These are phyloP conservation scores for Syncephalastrum sp. DNA, from an alignment of 371 early-diverging fungal genomes.

Conservation along the genomic window DNA sequence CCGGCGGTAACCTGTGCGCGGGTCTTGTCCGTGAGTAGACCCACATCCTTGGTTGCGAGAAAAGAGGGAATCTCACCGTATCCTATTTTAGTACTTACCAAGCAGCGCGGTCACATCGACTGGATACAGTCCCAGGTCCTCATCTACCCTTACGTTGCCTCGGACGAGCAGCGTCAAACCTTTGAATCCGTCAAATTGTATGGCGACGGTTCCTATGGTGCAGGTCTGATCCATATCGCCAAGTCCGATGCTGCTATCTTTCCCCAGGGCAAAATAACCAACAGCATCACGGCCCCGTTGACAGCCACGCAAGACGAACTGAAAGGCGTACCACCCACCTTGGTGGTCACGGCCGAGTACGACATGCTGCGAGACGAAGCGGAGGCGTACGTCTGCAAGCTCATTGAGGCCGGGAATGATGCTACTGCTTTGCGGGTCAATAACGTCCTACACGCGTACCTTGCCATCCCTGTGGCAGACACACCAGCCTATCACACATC, in stretches of 20 bases:
- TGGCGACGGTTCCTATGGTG: conserved; percentile 1
- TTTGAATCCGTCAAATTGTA: conserved; percentile 7
- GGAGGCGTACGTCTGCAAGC: conserved; percentile 21
- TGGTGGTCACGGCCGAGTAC: conserved; percentile 30
- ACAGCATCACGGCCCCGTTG: conserved; percentile 16
- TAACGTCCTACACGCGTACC: too few species aligned
- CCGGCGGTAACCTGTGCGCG: conserved; percentile 17
- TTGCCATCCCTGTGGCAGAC: not conserved
- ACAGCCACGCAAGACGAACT: conserved; percentile 22
- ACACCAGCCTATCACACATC: not conserved
- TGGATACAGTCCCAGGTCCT: conserved; percentile 9
- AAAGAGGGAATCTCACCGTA: not conserved
- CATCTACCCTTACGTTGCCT: conserved; percentile 11
- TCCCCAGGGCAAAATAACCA: not conserved
- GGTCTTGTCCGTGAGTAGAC: not conserved
- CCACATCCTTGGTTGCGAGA: not conserved
- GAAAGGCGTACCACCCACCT: conserved; percentile 29
- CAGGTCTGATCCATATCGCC: not conserved
- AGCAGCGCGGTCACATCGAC: conserved; percentile 5
- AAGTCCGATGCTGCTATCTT: conserved; percentile 1
- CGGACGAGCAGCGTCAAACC: not conserved
- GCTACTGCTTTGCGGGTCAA: not conserved
- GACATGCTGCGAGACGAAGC: conserved; percentile 39
- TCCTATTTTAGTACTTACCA: conserved; percentile 10
- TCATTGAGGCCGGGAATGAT: conserved; percentile 26